A percentile compares a stretch with the other conserved stretches of the same genome.
Conservation (phyloP, 2,329 filamentous ascomycete genomes). For the Ceratocystis colombiana region DNA sequence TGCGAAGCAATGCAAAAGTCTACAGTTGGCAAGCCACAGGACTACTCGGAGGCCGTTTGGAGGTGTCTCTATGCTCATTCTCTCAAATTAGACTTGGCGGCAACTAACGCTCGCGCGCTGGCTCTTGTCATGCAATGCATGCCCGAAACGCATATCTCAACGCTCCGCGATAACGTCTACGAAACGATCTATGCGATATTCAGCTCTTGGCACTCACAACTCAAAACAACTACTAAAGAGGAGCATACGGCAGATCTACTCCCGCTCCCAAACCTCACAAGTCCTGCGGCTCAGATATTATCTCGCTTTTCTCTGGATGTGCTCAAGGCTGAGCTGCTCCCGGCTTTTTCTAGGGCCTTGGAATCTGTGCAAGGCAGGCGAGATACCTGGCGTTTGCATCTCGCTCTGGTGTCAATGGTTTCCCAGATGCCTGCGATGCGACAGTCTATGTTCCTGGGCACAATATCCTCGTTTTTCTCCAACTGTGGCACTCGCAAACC, state of each 20-base stretch:
- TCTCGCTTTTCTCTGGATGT: constrained; percentile 16
- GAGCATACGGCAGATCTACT: constrained; percentile 10
- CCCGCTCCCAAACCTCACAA: constrained; percentile 22
- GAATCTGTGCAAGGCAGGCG: background rate
- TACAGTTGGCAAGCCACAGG: constrained; percentile 9
- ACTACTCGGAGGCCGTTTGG: constrained; percentile 25
- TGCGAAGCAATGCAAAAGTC: constrained; percentile 20
- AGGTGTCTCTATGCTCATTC: constrained; percentile 17
- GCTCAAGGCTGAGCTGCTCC: background rate
- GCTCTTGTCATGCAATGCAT: constrained; percentile 20
- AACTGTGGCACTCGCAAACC: background rate
- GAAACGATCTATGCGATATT: constrained; percentile 12
- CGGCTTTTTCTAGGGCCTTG: background rate
- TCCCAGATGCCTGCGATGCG: constrained; percentile 26
- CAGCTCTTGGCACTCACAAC: background rate
- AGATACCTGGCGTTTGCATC: constrained; percentile 17
- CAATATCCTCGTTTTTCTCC: constrained; percentile 24
- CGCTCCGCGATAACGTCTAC: background rate
- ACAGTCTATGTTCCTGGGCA: constrained; percentile 26
- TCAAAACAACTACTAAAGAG: background rate
- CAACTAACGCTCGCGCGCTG: constrained; percentile 15
- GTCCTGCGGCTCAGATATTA: constrained; percentile 17
- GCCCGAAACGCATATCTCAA: constrained; percentile 1
- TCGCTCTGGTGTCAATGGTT: constrained; percentile 27
- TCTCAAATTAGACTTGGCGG: constrained; percentile 19